phyloP scores from a whole-genome alignment of 2,329 filamentous ascomycete genomes.

The Fusarium marasasianum region DNA sequence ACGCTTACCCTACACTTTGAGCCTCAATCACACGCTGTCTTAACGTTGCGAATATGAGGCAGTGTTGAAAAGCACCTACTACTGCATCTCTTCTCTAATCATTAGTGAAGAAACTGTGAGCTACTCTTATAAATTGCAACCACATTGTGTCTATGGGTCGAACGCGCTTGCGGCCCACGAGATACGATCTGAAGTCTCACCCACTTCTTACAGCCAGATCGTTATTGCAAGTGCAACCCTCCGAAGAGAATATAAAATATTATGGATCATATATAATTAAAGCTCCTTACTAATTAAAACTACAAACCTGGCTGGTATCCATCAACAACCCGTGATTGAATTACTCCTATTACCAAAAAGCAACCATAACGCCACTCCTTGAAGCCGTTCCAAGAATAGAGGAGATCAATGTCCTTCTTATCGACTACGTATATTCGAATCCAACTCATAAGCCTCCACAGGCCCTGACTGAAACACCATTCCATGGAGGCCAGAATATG shows the following conservation, averaged over 20 bases:
- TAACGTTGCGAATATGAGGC: neutral
- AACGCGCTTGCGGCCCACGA: neutral
- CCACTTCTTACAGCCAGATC: too few species aligned
- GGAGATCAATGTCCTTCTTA: neutral
- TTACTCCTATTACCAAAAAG: neutral
- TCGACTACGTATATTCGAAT: conserved; percentile 30
- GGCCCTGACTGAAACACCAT: conserved; percentile 51
- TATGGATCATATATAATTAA: neutral
- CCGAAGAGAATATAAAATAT: too few species aligned
- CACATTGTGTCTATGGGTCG: neutral
- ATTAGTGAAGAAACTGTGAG: neutral
- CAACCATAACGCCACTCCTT: conserved; percentile 14
- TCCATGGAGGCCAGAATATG: conserved; percentile 25
- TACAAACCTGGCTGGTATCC: neutral
- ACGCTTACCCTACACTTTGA: conserved; percentile 7
- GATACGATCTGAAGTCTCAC: too few species aligned
- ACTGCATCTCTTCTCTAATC: neutral
- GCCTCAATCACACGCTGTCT: neutral
- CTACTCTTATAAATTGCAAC: neutral
- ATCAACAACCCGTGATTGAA: neutral
- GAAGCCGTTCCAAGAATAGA: neutral
- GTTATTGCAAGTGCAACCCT: neutral
- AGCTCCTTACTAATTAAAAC: neutral
- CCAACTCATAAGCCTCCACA: conserved; percentile 47
- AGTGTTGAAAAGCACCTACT: neutral